Conservation (phyloP, 805 yeast species). For the Nakazawaea laoshanensis region DNA sequence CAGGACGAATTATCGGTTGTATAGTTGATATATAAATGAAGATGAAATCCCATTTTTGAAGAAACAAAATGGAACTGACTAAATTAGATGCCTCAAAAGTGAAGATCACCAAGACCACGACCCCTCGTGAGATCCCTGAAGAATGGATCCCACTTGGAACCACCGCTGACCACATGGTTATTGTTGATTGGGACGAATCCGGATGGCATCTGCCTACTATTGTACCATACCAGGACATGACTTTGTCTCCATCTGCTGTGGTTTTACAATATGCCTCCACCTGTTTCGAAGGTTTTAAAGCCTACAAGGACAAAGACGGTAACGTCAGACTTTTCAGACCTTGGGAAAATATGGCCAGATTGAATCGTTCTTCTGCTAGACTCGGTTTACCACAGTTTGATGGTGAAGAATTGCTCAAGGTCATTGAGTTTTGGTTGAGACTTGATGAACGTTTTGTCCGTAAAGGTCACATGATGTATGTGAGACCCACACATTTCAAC, state of each 20-base stretch:
- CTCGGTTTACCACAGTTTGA: constrained; percentile 39
- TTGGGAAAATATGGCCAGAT: constrained; percentile 37
- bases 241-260: constrained; percentile 32
- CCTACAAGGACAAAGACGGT: constrained; percentile 24
- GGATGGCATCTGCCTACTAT: constrained; percentile 39
- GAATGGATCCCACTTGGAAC: constrained; percentile 4
- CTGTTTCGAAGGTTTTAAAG: constrained; percentile 40
- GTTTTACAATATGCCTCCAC: constrained; percentile 38
- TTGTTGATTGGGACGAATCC: constrained; percentile 33
- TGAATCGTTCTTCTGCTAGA: constrained; percentile 40
- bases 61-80: not conserved
- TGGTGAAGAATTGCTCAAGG: constrained; percentile 32
- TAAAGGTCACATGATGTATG: constrained; percentile 34
- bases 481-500: constrained; percentile 45
- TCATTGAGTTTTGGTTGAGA: constrained; percentile 31
- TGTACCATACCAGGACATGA: constrained; percentile 30
- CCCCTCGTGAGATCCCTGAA: not conserved
- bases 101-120: constrained; percentile 1
- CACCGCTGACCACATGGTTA: constrained; percentile 38
- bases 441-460: constrained; percentile 38
- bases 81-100: constrained; percentile 8
- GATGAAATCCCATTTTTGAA: too few species aligned
- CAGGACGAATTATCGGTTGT: too few species aligned
- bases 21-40: not conserved
- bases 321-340: constrained; percentile 28